Evolutionary conservation across 163 green algal species (phyloP).

Genomic region (Smithsoniella earleae): DNA sequence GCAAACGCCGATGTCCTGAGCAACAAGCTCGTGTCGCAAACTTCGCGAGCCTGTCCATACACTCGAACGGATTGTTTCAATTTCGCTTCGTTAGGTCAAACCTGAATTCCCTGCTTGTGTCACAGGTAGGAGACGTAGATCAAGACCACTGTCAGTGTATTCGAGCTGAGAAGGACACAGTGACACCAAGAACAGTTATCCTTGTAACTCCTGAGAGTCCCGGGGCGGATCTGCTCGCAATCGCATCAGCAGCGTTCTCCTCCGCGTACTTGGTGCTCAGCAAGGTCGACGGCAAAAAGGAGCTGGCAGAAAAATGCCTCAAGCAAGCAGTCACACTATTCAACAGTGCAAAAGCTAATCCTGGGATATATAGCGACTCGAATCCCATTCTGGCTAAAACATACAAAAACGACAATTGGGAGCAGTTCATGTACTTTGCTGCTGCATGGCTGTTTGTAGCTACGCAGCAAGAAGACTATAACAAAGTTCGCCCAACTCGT

Average conservation of each 20-base stretch:
- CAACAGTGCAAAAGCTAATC: background rate
- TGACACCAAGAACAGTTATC: background rate
- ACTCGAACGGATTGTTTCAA: too few relatives aligned
- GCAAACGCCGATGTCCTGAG: too few relatives aligned
- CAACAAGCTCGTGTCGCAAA: too few relatives aligned
- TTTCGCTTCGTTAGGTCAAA: too few relatives aligned
- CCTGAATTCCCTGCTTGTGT: background rate
- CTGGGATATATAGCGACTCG: slow-evolving; percentile 10
- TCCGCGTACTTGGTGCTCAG: background rate
- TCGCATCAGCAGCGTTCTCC: slow-evolving; percentile 9
- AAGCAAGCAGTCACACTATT: background rate
- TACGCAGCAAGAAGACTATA: too few relatives aligned
- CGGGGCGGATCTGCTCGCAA: background rate
- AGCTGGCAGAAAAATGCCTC: background rate
- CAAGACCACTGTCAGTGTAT: slow-evolving; percentile 12
- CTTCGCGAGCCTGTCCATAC: too few relatives aligned
- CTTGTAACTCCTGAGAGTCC: slow-evolving; percentile 9
- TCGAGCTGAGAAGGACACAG: background rate
- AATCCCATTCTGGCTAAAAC: background rate
- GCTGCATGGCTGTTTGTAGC: slow-evolving; percentile 13
- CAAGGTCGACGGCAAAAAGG: too few relatives aligned
- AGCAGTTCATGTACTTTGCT: slow-evolving; percentile 24
- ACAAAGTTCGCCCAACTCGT: too few relatives aligned
- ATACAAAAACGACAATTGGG: slow-evolving; percentile 20
- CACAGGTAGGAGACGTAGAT: slow-evolving; percentile 28